Conservation (phyloP, 495 filamentous ascomycete genomes). For the Aspergillus nidulans region DNA sequence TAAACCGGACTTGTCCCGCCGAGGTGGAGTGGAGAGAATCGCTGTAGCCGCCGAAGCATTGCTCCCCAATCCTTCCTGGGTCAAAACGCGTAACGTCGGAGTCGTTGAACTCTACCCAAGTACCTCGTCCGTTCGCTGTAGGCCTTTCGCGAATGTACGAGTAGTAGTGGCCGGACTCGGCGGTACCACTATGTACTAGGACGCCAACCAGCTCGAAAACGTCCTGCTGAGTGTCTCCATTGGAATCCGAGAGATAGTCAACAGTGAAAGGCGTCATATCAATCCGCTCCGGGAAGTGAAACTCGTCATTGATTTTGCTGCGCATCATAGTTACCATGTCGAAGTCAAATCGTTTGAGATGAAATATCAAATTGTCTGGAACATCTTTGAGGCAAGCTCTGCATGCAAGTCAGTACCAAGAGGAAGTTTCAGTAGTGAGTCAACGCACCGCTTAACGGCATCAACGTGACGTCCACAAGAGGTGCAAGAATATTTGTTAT, state of each 20-base stretch:
- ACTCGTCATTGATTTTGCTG: conserved; percentile 94
- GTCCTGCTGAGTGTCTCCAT: conserved; percentile 53
- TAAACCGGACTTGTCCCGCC: conserved; percentile 40
- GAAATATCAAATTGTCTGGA: conserved; percentile 91
- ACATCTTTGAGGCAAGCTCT: conserved; percentile 84
- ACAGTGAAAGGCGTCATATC: conserved; percentile 91
- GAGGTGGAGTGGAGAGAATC: conserved; percentile 40
- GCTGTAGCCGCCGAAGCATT: conserved; percentile 76
- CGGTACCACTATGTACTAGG: conserved; percentile 86
- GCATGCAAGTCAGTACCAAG: not conserved
- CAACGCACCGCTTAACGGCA: conserved; percentile 75
- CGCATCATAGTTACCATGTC: conserved; percentile 78
- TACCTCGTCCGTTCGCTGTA: conserved; percentile 40
- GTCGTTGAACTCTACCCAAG: conserved; percentile 95
- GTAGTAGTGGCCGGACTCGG: conserved; percentile 96
- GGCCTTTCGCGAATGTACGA: conserved; percentile 86
- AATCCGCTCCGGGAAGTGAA: conserved; percentile 77
- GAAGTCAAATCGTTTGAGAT: conserved; percentile 94
- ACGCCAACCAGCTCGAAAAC: conserved; percentile 89
- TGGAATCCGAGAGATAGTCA: conserved; percentile 69
- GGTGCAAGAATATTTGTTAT: conserved; percentile 97
- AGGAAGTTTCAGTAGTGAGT: not conserved
- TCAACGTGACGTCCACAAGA: conserved; percentile 86
- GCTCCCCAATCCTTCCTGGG: conserved; percentile 60
- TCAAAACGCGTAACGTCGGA: conserved; percentile 74